A percentile compares a stretch with the other conserved stretches of the same genome.
Evolutionary conservation across 1,284 basidiomycete genomes (phyloP).

Genomic region (Tilletia walkeri): DNA sequence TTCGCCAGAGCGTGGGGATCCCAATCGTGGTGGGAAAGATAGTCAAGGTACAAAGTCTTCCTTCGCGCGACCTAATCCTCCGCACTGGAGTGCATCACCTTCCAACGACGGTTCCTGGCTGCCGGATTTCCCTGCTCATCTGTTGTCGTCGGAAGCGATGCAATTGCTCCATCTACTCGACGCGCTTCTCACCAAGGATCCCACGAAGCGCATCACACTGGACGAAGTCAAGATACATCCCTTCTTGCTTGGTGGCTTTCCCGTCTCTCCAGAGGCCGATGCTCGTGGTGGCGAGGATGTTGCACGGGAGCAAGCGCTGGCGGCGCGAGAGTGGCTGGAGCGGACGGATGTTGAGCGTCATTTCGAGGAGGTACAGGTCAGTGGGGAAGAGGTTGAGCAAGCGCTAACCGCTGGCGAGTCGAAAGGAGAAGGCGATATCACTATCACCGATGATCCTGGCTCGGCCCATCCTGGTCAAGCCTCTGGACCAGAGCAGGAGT

Average conservation of each 20-base stretch:
- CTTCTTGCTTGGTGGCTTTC: constrained; percentile 76
- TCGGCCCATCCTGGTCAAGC: not conserved
- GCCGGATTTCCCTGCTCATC: constrained; percentile 9
- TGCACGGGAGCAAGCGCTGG: constrained; percentile 46
- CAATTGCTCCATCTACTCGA: constrained; percentile 68
- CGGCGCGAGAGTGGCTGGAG: constrained; percentile 74
- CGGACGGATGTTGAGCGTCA: constrained; percentile 68
- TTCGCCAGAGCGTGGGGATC: not conserved
- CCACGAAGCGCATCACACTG: constrained; percentile 73
- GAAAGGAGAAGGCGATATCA: not conserved
- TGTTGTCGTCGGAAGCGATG: constrained; percentile 34
- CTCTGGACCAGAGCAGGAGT: not conserved
- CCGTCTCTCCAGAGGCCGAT: not conserved
- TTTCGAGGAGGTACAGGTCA: constrained; percentile 67
- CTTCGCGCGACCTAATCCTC: not conserved
- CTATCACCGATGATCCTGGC: not conserved
- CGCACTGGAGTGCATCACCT: not conserved
- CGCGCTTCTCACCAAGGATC: constrained; percentile 77
- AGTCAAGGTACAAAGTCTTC: not conserved
- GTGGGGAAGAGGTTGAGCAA: constrained; percentile 74
- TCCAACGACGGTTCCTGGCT: not conserved
- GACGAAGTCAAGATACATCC: constrained; percentile 76
- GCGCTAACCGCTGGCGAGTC: constrained; percentile 58
- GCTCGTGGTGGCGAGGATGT: not conserved
- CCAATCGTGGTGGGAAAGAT: no score